Conservation (phyloP, 371 early-diverging fungal species). For the Gilbertella persicaria region DNA sequence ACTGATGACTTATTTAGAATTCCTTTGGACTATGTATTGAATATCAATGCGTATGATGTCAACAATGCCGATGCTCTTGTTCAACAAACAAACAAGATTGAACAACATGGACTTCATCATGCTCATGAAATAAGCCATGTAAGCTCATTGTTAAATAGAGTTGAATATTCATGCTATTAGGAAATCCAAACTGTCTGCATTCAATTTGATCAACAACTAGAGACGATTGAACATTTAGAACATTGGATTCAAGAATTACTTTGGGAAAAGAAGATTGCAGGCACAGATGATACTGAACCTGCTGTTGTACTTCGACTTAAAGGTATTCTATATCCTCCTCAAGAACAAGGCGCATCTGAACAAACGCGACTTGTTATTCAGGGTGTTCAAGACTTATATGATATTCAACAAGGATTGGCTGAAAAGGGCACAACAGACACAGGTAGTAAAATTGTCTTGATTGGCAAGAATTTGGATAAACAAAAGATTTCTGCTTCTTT, state of each 20-base stretch:
- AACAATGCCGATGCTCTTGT: conserved; percentile 37
- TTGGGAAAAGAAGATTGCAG: conserved; percentile 82
- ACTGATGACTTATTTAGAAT: conserved; percentile 41
- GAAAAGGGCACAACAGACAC: conserved; percentile 39
- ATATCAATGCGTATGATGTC: conserved; percentile 75
- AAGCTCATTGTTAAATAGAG: conserved; percentile 3
- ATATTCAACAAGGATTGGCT: conserved; percentile 67
- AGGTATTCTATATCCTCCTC: conserved; percentile 69
- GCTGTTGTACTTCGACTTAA: conserved; percentile 83
- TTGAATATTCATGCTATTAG: conserved; percentile 18
- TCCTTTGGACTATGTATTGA: conserved; percentile 74
- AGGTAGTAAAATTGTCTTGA: conserved; percentile 69
- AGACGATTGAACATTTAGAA: conserved; percentile 58
- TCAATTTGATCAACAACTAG: conserved; percentile 39
- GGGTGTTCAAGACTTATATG: conserved; percentile 92
- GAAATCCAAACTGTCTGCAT: conserved; percentile 58
- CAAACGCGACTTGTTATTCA: conserved; percentile 70
- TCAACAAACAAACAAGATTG: conserved; percentile 34
- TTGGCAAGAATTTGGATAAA: conserved; percentile 61
- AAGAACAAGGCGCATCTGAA: conserved; percentile 26
- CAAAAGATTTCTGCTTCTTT: conserved; percentile 47
- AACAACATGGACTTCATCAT: conserved; percentile 29
- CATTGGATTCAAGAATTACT: conserved; percentile 88
- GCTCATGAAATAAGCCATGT: conserved; percentile 50
- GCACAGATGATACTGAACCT: conserved; percentile 13